Percentiles rank a stretch among this genome's conserved stretches.
Conservation (phyloP, 352 stramenopile genomes). For the Phytopythium vexans region DNA sequence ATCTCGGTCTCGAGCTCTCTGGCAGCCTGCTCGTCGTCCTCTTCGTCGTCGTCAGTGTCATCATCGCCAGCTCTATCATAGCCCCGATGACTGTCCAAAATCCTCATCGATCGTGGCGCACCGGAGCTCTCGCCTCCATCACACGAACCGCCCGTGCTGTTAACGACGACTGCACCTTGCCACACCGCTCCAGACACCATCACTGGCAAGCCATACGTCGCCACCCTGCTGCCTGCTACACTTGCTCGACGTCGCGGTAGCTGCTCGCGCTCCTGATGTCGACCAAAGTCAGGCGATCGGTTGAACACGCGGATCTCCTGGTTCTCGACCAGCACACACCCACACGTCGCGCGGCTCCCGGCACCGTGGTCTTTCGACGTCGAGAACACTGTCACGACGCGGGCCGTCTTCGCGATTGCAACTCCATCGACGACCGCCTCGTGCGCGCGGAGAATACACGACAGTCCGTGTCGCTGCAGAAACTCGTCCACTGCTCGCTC, state of each 20-base stretch:
- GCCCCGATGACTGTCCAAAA: not conserved
- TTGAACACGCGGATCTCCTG: constrained; percentile 60
- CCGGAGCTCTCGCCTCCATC: too few relatives aligned
- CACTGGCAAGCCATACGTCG: not conserved
- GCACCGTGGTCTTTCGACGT: constrained; percentile 73
- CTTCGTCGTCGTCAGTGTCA: not conserved
- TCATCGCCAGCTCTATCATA: not conserved
- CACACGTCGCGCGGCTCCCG: constrained; percentile 53
- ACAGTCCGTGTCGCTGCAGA: constrained; percentile 44
- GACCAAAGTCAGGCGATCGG: constrained; percentile 17
- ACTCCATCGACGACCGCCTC: constrained; percentile 86
- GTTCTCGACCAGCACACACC: constrained; percentile 65
- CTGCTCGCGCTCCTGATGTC: constrained; percentile 19
- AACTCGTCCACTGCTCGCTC: constrained; percentile 60
- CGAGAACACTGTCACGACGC: constrained; percentile 69
- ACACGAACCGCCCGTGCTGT: too few relatives aligned
- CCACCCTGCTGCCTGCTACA: constrained; percentile 1
- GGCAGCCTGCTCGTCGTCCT: not conserved
- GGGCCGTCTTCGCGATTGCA: constrained; percentile 42
- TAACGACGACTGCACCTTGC: too few relatives aligned
- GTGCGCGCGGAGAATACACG: constrained; percentile 72
- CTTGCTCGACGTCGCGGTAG: constrained; percentile 15
- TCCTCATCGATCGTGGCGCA: too few relatives aligned
- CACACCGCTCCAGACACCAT: too few relatives aligned
- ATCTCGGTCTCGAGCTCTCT: too few relatives aligned